phyloP scores from a whole-genome alignment of 2,329 filamentous ascomycete genomes.

The Dactylella cylindrospora region DNA sequence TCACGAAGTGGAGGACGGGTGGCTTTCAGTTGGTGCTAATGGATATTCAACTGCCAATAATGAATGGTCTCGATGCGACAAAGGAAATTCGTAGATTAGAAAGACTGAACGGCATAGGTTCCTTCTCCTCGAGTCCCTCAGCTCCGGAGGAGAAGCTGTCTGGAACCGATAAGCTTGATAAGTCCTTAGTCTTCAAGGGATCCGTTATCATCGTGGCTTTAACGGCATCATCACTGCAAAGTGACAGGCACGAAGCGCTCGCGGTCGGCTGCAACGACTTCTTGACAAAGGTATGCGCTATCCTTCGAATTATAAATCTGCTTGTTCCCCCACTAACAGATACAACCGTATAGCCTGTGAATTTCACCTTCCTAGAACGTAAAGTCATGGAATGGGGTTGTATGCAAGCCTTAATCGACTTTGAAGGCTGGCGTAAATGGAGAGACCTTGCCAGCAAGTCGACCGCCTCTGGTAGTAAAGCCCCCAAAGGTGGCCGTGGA shows the following conservation, averaged over 20 bases:
- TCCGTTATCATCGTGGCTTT: slow-evolving; percentile 97
- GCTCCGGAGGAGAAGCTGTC: slow-evolving; percentile 54
- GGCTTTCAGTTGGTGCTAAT: slow-evolving; percentile 96
- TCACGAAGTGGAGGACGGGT: slow-evolving; percentile 86
- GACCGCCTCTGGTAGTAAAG: slow-evolving; percentile 47
- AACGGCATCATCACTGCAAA: slow-evolving; percentile 90
- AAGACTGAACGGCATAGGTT: slow-evolving; percentile 85
- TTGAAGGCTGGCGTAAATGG: slow-evolving; percentile 97
- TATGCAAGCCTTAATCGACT: slow-evolving; percentile 98
- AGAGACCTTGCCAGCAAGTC: slow-evolving; percentile 68
- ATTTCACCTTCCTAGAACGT: slow-evolving; percentile 93
- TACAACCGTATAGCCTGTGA: slow-evolving; percentile 69
- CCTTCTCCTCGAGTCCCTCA: slow-evolving; percentile 69
- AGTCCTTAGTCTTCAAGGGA: slow-evolving; percentile 78
- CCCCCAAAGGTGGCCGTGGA: slow-evolving; percentile 23
- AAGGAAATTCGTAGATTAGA: slow-evolving; percentile 91
- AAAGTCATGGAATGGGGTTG: slow-evolving; percentile 99
- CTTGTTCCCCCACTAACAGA: slow-evolving; percentile 46
- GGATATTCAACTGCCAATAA: slow-evolving; percentile 96
- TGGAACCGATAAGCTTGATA: slow-evolving; percentile 63
- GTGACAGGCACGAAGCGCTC: slow-evolving; percentile 89
- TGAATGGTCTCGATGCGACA: slow-evolving; percentile 93
- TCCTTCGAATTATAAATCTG: background rate
- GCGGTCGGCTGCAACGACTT: slow-evolving; percentile 98
- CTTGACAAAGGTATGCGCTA: slow-evolving; percentile 76